phyloP scores from a whole-genome alignment of 306 rosid genomes.

The Castanea crenata region DNA sequence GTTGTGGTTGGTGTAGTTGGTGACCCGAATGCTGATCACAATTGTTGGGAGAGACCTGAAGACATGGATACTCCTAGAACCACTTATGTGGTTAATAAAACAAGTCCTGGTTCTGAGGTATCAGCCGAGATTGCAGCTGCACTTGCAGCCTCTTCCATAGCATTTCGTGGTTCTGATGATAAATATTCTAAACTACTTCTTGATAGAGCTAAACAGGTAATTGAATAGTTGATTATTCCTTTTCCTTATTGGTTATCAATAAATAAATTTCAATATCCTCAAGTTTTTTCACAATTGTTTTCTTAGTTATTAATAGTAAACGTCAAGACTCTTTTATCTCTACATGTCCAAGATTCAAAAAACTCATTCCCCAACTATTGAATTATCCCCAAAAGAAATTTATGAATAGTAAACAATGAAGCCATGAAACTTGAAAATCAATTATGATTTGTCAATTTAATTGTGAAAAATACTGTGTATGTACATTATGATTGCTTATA shows the following conservation, averaged over 20 bases:
- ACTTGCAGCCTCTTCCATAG: slow-evolving; percentile 54
- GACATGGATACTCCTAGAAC: slow-evolving; percentile 60
- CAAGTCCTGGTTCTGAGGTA: slow-evolving; percentile 48
- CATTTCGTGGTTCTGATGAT: neutral
- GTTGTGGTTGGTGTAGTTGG: slow-evolving; percentile 47
- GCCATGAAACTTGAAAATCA: too few species aligned
- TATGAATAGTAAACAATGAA: too few species aligned
- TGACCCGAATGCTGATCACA: slow-evolving; percentile 44
- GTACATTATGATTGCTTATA: too few species aligned
- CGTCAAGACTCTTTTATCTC: too few species aligned
- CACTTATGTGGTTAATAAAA: slow-evolving; percentile 21
- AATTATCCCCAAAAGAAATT: too few species aligned
- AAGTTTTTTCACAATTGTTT: too few species aligned
- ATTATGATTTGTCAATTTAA: neutral
- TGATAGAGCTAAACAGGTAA: slow-evolving; percentile 22
- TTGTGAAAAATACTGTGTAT: too few species aligned
- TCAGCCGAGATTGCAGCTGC: slow-evolving; percentile 47
- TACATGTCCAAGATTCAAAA: too few species aligned
- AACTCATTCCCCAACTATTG: too few species aligned
- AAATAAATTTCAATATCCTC: too few species aligned
- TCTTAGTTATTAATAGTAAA: too few species aligned
- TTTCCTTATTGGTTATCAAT: neutral
- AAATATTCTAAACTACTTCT: slow-evolving; percentile 27
- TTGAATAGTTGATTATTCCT: neutral
- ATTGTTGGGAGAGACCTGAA: slow-evolving; percentile 66